phyloP scores from a whole-genome alignment of 352 stramenopile genomes.

The Phytophthora tentaculata region DNA sequence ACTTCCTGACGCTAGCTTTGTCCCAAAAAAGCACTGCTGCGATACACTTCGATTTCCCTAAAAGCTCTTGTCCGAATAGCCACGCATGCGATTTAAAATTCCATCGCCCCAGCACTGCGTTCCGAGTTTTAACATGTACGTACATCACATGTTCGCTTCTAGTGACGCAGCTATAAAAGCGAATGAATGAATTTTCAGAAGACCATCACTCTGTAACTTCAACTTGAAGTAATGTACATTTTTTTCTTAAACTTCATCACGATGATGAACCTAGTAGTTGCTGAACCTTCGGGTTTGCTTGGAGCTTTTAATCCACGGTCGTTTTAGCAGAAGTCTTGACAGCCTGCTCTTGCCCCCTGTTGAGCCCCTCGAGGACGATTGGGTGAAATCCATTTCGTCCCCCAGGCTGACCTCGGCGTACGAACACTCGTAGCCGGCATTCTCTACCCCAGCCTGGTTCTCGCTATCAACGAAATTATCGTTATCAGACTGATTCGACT shows the following conservation, averaged over 20 bases:
- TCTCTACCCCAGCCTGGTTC: slow-evolving; percentile 9
- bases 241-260: background rate
- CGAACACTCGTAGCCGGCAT: slow-evolving; percentile 25
- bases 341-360: slow-evolving; percentile 5
- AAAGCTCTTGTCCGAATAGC: too few species aligned
- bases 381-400: slow-evolving; percentile 4
- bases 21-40: too few species aligned
- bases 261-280: slow-evolving; percentile 18
- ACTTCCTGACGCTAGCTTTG: too few species aligned
- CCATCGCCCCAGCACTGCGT: too few species aligned
- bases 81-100: too few species aligned
- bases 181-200: too few species aligned
- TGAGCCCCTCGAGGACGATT: slow-evolving; percentile 1
- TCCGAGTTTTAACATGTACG: too few species aligned
- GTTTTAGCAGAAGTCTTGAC: slow-evolving; percentile 20
- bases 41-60: too few species aligned
- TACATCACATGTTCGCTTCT: too few species aligned
- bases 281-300: slow-evolving; percentile 15
- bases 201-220: slow-evolving; percentile 27
- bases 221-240: slow-evolving; percentile 17
- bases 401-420: slow-evolving; percentile 28
- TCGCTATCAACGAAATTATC: background rate
- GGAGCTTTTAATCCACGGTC: slow-evolving; percentile 29
- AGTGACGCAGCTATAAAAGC: too few species aligned
- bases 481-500: slow-evolving; percentile 25